Percentiles rank a stretch among this genome's conserved stretches.
Evolutionary conservation across 1,284 basidiomycete species (phyloP).

Genomic region (Omphalotus olearius): DNA sequence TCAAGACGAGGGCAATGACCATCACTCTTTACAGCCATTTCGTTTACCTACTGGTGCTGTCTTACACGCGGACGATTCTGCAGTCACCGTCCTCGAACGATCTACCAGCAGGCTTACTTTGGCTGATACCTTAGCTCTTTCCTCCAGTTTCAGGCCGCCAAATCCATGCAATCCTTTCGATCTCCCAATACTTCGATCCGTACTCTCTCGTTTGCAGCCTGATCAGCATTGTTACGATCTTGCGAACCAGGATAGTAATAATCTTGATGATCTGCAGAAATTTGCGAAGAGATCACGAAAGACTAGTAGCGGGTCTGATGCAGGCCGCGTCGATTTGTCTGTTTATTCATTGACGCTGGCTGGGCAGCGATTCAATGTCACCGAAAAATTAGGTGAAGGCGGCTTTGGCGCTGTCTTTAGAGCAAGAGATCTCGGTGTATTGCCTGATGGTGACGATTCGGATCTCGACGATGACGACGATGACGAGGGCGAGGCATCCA

Average conservation of each 20-base stretch:
- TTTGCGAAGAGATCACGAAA: conserved; percentile 56
- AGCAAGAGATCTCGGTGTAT: conserved; percentile 57
- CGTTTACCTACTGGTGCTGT: conserved; percentile 7
- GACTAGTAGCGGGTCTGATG: conserved; percentile 39
- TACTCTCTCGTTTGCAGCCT: conserved; percentile 66
- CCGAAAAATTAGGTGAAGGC: conserved; percentile 93
- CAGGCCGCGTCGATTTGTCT: conserved; percentile 32
- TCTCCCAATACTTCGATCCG: conserved; percentile 54
- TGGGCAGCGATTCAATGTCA: conserved; percentile 63
- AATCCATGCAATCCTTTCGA: conserved; percentile 92
- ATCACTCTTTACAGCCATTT: conserved; percentile 7
- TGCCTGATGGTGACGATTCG: conserved; percentile 29
- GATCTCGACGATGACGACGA: conserved; percentile 52
- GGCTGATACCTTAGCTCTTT: conserved; percentile 55
- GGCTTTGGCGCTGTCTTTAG: conserved; percentile 95
- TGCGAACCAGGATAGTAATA: conserved; percentile 45
- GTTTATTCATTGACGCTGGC: conserved; percentile 49
- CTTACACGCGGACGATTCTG: conserved; percentile 10
- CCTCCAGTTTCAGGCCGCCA: conserved; percentile 61
- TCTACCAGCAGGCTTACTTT: conserved; percentile 59
- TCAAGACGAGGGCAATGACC: conserved; percentile 16
- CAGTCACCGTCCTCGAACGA: conserved; percentile 37
- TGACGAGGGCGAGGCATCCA: conserved; percentile 50
- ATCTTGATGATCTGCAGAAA: conserved; percentile 65
- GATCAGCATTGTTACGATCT: conserved; percentile 70